Percentiles rank a stretch among this genome's conserved stretches.
These are phyloP conservation scores for Ophidiomyces ophidiicola DNA, from an alignment of 2,329 filamentous ascomycete species.

Conservation along the genomic window DNA sequence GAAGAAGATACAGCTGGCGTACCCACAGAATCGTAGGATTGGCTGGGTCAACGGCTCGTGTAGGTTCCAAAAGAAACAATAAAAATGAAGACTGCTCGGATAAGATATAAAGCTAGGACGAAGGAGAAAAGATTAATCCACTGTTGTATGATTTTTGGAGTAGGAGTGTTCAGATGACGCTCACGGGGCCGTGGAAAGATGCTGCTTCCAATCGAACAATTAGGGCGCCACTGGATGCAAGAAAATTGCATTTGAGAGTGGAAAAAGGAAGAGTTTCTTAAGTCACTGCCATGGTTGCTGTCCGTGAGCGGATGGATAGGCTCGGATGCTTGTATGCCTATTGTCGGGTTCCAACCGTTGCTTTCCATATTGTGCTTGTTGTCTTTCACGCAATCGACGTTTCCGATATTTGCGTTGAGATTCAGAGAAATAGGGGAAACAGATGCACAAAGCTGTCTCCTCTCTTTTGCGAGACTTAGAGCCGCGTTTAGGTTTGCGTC, in stretches of 20 bases:
- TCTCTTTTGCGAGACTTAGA: conserved; percentile 4
- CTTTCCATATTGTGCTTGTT: neutral
- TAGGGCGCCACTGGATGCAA: neutral
- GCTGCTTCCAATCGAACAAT: neutral
- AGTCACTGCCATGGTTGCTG: neutral
- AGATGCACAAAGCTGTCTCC: conserved; percentile 5
- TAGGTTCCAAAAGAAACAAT: conserved; percentile 3
- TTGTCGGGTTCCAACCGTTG: neutral
- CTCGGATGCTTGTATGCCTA: neutral
- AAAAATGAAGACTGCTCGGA: neutral
- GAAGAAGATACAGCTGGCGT: neutral
- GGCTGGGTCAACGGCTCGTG: neutral
- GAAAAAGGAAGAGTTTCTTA: no score
- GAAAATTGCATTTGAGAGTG: neutral
- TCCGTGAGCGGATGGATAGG: neutral
- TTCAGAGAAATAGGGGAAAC: conserved; percentile 2
- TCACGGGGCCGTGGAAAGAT: neutral
- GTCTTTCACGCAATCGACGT: neutral
- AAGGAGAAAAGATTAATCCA: neutral
- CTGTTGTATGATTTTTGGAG: neutral
- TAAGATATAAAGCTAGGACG: neutral
- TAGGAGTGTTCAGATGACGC: no score
- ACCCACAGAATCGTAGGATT: neutral
- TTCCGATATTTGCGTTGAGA: neutral
- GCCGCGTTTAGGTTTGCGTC: neutral